Base-by-base conservation (phyloP, 257 asterid species). In the Rubia yunnanensis region DNA sequence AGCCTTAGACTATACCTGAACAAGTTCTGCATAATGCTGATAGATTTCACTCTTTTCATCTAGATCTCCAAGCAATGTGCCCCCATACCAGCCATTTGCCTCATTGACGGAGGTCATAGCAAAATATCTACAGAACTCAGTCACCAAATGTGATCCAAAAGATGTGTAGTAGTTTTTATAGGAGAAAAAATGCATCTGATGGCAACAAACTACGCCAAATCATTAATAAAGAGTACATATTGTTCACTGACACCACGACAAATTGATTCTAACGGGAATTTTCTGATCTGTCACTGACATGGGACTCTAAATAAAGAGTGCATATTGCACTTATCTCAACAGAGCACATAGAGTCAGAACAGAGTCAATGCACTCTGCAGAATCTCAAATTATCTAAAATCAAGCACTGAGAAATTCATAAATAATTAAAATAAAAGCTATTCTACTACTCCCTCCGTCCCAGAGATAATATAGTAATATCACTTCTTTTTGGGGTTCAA, bases 51-150 rank as follows among this genome's bases (percentile, higher is more conserved):
- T 88, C 83, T 35, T 82, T 72, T 90, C 97, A 54, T 90, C 96
- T 81, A 81, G 95, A 80, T 88, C 97, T 20, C 96, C 99, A 64
- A 94, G 83, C 74, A 94, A 76, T 7, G 92, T 82, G 56, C 99
- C 97, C 3, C 99, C 97, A 68, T 85, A 94, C 99, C 99, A 94
- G 68, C 97, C 97, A 78, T 86, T 88, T 49, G 92, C 75, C 80
- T 90, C 96, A 24, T 90, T 82, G 17, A 82, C 82, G 18, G 95
- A 79, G 31, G 89, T 94, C 95, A 88, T 84, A 65, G 95, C 91
- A 34, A 83, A 79, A 80, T 90, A 94, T 78, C 99, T 94, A 72
- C 41, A 56, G 26, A 46, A 66, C 22, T 62, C 34, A 52, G 14
- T 1, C 22, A 11, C 15, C 58, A 28, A 39, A 30, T 17, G 39